Evolutionary conservation across 2,329 filamentous ascomycete species (phyloP), one percentile per base, ranked within the genome.

Genomic region (Emergomyces orientalis): DNA sequence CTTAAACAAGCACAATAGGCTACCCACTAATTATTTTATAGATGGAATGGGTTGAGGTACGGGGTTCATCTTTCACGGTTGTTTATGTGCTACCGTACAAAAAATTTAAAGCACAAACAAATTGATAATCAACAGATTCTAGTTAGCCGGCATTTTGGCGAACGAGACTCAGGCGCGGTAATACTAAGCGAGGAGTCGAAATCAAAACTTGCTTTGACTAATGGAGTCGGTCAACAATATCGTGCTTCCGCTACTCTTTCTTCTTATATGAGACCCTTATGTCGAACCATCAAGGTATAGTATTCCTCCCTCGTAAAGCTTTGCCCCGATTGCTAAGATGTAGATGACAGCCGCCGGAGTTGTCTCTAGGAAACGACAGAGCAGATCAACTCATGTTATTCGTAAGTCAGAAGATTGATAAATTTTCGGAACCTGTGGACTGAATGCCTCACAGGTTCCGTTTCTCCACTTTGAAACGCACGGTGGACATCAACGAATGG

Each of bases 1-100:
- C 43, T 22, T 4, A 11, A 32, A 32, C 9, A 25, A 39, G n/a
- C 32, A 6, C 45, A 27, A 22, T 11, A 49, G n/a, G 19, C 14
- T 41, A 3, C 19, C 45, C 14, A 9, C 59, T 61, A 54, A 61
- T 49, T 55, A 32, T 55, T n/a, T 52, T 61, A 13, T 30, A 61
- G 59, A 43, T 61, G 34, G 59, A 61, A 41, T 61, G 59, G 59
- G 59, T 61, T 27, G 59, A 61, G 47, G 59, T 61, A 55, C n/a
- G 49, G 30, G 14, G 13, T 55, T 19, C n/a, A 22, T 52, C 32
- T n/a, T 39, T 49, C 22, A 25, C 22, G 5, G 22, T 19, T 47
- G 37, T 37, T 3, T 43, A n/a, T 6, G 7, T n/a, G 11, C n/a
- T 22, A 43, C 56, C 8, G 6, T 6, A 4, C 41, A 13, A 27